Evolutionary conservation across 108 stramenopile species (phyloP).

Genomic region (Skeletonema grethae): DNA sequence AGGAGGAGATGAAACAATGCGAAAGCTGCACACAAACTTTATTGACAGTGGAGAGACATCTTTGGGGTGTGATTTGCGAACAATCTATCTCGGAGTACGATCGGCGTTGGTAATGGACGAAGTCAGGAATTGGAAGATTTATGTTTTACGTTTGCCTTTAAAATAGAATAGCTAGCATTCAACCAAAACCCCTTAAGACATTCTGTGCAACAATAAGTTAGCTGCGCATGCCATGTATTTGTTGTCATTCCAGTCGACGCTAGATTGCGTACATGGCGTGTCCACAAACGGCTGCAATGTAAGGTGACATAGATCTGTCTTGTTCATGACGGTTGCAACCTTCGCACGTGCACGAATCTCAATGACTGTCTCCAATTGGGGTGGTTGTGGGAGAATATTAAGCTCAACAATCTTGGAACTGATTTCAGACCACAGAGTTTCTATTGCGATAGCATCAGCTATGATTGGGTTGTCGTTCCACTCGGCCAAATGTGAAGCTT

Average conservation of each 20-base stretch:
- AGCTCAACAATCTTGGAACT: slow-evolving; percentile 26
- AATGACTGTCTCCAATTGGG: slow-evolving; percentile 34
- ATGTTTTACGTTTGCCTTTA: neutral
- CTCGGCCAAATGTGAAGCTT: slow-evolving; percentile 12
- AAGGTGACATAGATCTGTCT: slow-evolving; percentile 52
- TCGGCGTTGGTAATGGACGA: too few relatives aligned
- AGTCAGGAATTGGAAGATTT: too few relatives aligned
- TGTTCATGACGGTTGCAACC: neutral
- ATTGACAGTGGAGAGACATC: too few relatives aligned
- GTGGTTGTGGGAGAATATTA: slow-evolving; percentile 15
- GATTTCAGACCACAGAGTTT: slow-evolving; percentile 40
- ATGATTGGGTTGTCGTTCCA: slow-evolving; percentile 37
- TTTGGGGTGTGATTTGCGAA: too few relatives aligned
- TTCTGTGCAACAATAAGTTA: slow-evolving; percentile 60
- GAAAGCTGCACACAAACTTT: too few relatives aligned
- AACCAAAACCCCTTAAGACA: slow-evolving; percentile 8
- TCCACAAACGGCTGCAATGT: slow-evolving; percentile 61
- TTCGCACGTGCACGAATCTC: slow-evolving; percentile 40
- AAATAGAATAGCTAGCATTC: neutral
- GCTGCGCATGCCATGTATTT: slow-evolving; percentile 74
- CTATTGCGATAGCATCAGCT: slow-evolving; percentile 36
- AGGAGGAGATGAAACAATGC: neutral
- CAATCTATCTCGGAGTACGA: too few relatives aligned
- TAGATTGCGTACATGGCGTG: slow-evolving; percentile 28
- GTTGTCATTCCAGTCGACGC: slow-evolving; percentile 58